phyloP scores from a whole-genome alignment of 345 rosid genomes.

The Erysimum cheiranthoides region DNA sequence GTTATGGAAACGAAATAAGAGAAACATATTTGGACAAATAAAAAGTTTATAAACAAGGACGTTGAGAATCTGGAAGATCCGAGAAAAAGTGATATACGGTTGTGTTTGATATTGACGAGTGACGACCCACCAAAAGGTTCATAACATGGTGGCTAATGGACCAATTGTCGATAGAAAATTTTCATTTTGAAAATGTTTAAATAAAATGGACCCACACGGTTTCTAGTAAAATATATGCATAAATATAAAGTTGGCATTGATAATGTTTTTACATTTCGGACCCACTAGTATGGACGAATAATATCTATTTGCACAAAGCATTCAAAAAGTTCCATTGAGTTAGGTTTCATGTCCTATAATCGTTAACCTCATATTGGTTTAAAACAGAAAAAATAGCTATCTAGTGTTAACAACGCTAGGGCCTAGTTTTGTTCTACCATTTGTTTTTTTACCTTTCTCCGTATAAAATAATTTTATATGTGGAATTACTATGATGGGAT shows the following conservation, averaged over 20 bases:
- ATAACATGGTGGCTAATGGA: conserved; percentile 23
- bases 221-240: conserved; percentile 17
- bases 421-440: background rate
- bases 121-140: conserved; percentile 34
- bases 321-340: conserved; percentile 22
- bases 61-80: background rate
- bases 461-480: background rate
- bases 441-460: background rate
- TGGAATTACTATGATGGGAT: background rate
- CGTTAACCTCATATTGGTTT: background rate
- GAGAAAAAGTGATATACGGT: background rate
- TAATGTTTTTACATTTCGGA: conserved; percentile 13
- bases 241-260: conserved; percentile 13
- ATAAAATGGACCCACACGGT: conserved; percentile 38
- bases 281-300: conserved; percentile 18
- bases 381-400: background rate
- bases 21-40: background rate
- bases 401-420: background rate
- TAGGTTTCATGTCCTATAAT: conserved; percentile 9
- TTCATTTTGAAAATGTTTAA: background rate
- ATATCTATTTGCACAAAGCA: conserved; percentile 29
- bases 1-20: background rate
- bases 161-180: conserved; percentile 11
- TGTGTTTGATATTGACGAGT: conserved; percentile 31
- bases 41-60: background rate